phyloP scores from a whole-genome alignment of 306 rosid species.

The Vigna mungo region DNA sequence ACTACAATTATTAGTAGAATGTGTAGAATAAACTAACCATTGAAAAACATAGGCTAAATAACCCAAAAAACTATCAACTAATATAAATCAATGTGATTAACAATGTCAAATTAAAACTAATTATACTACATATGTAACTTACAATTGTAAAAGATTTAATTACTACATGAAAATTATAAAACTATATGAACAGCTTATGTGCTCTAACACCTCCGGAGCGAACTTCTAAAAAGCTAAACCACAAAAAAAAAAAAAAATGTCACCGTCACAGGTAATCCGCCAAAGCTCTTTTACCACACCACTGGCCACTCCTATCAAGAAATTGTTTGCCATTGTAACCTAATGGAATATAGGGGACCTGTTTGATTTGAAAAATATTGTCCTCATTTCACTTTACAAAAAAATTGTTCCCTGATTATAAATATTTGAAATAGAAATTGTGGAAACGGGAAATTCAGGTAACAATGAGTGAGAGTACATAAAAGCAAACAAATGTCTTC shows the following conservation, averaged over 20 bases:
- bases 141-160: not conserved
- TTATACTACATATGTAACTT: not conserved
- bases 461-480: not conserved
- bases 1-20: constrained; percentile 9
- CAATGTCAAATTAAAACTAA: constrained; percentile 2
- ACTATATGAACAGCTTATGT: constrained; percentile 19
- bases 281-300: constrained; percentile 19
- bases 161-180: not conserved
- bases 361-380: not conserved
- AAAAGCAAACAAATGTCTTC: not conserved
- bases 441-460: not conserved
- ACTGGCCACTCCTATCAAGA: constrained; percentile 11
- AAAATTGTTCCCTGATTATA: not conserved
- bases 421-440: not conserved
- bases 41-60: constrained; percentile 1
- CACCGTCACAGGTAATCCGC: constrained; percentile 3
- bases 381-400: not conserved
- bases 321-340: constrained; percentile 13
- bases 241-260: not conserved
- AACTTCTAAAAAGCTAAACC: constrained; percentile 7
- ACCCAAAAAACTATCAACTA: not conserved
- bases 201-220: constrained; percentile 14
- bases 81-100: not conserved
- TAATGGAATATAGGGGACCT: not conserved
- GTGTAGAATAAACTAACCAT: constrained; percentile 16